Percentiles rank a stretch among this genome's conserved stretches.
phyloP scores from a whole-genome alignment of 2,329 filamentous ascomycete genomes.

The Graphilbum fragrans region DNA sequence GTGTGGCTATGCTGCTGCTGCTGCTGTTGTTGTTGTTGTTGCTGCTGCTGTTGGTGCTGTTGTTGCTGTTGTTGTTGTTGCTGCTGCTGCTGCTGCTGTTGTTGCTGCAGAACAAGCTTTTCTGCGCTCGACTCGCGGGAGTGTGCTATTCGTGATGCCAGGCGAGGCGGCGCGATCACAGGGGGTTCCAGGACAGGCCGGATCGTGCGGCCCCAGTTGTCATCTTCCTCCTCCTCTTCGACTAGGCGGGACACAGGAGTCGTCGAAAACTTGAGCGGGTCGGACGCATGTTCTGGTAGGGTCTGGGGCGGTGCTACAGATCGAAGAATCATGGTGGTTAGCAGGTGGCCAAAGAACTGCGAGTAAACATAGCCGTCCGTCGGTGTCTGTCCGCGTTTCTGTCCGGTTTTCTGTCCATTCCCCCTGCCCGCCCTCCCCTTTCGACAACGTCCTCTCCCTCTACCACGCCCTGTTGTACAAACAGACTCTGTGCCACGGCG shows the following conservation, averaged over 20 bases:
- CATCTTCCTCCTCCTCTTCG: constrained; percentile 41
- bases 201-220: constrained; percentile 39
- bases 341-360: neutral
- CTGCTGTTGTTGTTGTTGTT: constrained; percentile 11
- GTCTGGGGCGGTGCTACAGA: constrained; percentile 44
- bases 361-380: neutral
- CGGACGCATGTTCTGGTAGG: constrained; percentile 41
- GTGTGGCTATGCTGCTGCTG: constrained; percentile 12
- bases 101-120: constrained; percentile 30
- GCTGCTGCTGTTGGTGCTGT: constrained; percentile 11
- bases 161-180: constrained; percentile 7
- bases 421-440: neutral
- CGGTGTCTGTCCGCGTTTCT: neutral
- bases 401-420: neutral
- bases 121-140: constrained; percentile 49
- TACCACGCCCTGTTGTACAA: too few relatives aligned
- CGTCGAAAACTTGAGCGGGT: constrained; percentile 38
- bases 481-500: too few relatives aligned
- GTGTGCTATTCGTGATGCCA: constrained; percentile 28
- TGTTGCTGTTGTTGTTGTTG: constrained; percentile 5
- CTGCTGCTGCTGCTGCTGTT: constrained; percentile 5
- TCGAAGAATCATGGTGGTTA: neutral
- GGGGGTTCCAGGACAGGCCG: constrained; percentile 28
- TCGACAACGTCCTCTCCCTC: too few relatives aligned
- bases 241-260: constrained; percentile 38